Evolutionary conservation across 2,329 filamentous ascomycete species (phyloP).

Genomic region (Botrytis galanthina): DNA sequence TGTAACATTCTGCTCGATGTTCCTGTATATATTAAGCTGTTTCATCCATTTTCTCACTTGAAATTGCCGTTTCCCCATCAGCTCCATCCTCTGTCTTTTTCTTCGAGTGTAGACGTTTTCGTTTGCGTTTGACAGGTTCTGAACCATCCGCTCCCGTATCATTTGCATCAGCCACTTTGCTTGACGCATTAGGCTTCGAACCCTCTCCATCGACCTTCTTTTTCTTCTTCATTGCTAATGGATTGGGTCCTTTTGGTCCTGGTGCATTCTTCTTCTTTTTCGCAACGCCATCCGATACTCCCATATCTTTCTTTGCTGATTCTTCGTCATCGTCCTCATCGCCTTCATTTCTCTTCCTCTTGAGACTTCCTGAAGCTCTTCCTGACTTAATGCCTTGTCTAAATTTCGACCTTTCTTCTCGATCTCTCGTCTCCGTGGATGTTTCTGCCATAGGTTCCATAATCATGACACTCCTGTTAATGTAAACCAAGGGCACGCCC

Average conservation of each 20-base stretch:
- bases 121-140: constrained; percentile 40
- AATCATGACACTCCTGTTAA: constrained; percentile 75
- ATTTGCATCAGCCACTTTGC: constrained; percentile 34
- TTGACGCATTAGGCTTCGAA: constrained; percentile 28
- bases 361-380: constrained; percentile 41
- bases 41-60: constrained; percentile 9
- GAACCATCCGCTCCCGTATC: constrained; percentile 23
- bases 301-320: constrained; percentile 24
- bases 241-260: constrained; percentile 69
- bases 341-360: constrained; percentile 40
- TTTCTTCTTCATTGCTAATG: constrained; percentile 70
- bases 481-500: constrained; percentile 75
- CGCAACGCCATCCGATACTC: constrained; percentile 31
- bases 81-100: constrained; percentile 18
- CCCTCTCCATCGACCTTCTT: constrained; percentile 40
- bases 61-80: constrained; percentile 18
- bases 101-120: constrained; percentile 39
- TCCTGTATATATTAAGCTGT: constrained; percentile 7
- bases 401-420: constrained; percentile 73
- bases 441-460: constrained; percentile 72
- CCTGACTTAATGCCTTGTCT: constrained; percentile 62
- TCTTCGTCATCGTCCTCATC: constrained; percentile 36
- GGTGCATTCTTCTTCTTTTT: constrained; percentile 56
- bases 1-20: neutral
- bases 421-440: constrained; percentile 60